Base-by-base conservation (phyloP, 805 yeast species). In the Candida caryicola region DNA sequence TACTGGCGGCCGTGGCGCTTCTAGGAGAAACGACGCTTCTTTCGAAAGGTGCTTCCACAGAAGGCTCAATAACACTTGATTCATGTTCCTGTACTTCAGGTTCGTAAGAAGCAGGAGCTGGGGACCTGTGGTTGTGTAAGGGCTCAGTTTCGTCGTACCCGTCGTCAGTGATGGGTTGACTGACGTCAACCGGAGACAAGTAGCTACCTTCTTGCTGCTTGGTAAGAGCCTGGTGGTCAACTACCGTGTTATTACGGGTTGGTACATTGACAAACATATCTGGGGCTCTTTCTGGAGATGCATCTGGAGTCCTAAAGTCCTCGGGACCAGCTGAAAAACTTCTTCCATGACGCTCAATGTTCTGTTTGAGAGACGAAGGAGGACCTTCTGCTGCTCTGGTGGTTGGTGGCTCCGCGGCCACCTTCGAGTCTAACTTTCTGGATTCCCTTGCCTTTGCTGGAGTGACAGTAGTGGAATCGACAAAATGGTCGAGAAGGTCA, bases 291-390 rank as follows among this genome's bases (percentile, higher is more conserved):
- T 50, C 58, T 6, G 50, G 45, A 4, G 57, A 51, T 1, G 48
- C 55, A 14, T 44, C 50, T 4, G 61, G 61, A 1, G 61, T 56
- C 29, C 43, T 47, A 45, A 41, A 56, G 16, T 56, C 60, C 13
- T 56, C 61, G 3, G 47, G 49, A 1, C 69, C 70, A 18, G 64
- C 65, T 10, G 69, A 62, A 30, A 59, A 47, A 33, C 68, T 63
- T 42, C 70, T 52, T 17, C 63, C 61, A 43, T 64, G 71, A 29
- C 65, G 51, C 19, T 44, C 49, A 36, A 37, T 38, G 31, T 37
- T 36, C 17, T 37, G 39, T 47, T 46, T 37, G 15, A 35, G 32
- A 7, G 39, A 37, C n/a, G 38, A 33, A 8, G 42, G 25, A 14
- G 31, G 42, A 13, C 44, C 43, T 4, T 52, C 54, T 14, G 47